Evolutionary conservation across 805 yeast species (phyloP).

Genomic region (Kluyveromyces lactis): DNA sequence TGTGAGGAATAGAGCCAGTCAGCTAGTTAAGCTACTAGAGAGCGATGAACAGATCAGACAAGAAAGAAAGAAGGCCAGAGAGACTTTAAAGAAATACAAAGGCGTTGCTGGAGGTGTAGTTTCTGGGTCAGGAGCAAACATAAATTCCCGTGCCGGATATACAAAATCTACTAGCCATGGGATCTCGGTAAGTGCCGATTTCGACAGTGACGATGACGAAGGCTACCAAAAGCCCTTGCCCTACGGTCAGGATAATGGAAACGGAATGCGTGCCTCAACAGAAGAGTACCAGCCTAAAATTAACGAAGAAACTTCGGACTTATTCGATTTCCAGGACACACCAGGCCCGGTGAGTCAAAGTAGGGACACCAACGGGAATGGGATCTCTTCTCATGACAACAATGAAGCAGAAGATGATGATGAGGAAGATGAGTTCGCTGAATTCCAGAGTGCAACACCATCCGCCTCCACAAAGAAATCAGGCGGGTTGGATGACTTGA

Average conservation of each 20-base stretch:
- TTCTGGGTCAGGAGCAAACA: constrained; percentile 18
- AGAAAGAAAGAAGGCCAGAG: constrained; percentile 87
- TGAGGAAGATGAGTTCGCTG: constrained; percentile 72
- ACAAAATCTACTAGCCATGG: constrained; percentile 18
- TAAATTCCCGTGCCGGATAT: constrained; percentile 25
- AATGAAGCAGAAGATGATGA: constrained; percentile 56
- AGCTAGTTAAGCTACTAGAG: constrained; percentile 57
- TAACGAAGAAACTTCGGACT: constrained; percentile 22
- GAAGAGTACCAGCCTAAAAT: constrained; percentile 54
- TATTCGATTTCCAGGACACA: constrained; percentile 30
- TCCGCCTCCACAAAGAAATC: constrained; percentile 22
- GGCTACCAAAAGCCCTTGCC: constrained; percentile 10
- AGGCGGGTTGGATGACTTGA: constrained; percentile 25
- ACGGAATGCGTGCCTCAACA: constrained; percentile 27
- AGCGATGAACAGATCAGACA: constrained; percentile 70
- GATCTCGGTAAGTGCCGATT: constrained; percentile 31
- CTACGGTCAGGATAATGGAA: constrained; percentile 3
- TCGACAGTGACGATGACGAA: constrained; percentile 43
- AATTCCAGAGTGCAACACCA: constrained; percentile 65
- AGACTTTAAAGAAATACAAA: constrained; percentile 71
- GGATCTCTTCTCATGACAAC: constrained; percentile 3
- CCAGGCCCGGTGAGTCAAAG: background rate
- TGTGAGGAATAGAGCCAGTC: constrained; percentile 85
- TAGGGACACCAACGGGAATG: too few species aligned
- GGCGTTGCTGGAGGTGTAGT: constrained; percentile 61